Base-by-base conservation (phyloP, 169 alveolate genomes). In the Cryptosporidium tyzzeri region DNA sequence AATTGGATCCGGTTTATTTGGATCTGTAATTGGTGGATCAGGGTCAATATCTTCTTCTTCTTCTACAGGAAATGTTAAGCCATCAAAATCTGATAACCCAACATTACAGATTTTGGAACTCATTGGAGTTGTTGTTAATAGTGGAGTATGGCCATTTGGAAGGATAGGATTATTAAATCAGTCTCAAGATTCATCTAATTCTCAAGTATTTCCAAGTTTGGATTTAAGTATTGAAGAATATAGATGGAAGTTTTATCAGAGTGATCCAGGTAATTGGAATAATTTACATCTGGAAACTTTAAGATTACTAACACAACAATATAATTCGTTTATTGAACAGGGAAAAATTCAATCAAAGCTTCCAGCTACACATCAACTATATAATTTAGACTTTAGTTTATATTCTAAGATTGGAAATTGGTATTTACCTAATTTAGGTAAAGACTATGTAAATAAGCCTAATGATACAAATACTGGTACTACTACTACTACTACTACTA, bases 131-230 rank as follows among this genome's bases (percentile, higher is more conserved):
- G 89, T 80, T 4, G 39, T 80, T 18, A 80, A 80, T 9, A 80
- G 89, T 48, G 89, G 89, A 16, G 89, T 80, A 9, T 80, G 89
- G 89, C 89, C 89, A 23, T 80, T 80, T 41, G 89, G 89, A 21
- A 59, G 48, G 29, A 80, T 80, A 37, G 89, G 89, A 16, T 31
- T 80, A 31, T 48, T 41, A 8, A 65, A 65, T 16, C 89, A 80
- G 68, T 35, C 44, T 18, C 71, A 65, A 23, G 37, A 55, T 21
- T 12, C 35, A 21, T 55, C 37, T 9, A 26, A 55, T 3, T 31
- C 48, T 9, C 86, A n/a, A 3, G 58, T 39, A 33, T 80, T 80
- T n/a, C 26, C 37, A 50, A 80, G 89, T 48, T 62, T 80, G 39
- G 73, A 59, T 29, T n/a, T 80, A 29, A 80, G 68, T 65, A 59